Evolutionary conservation across 2,329 filamentous ascomycete species (phyloP).

Genomic region (Cryoendolithus antarcticus): DNA sequence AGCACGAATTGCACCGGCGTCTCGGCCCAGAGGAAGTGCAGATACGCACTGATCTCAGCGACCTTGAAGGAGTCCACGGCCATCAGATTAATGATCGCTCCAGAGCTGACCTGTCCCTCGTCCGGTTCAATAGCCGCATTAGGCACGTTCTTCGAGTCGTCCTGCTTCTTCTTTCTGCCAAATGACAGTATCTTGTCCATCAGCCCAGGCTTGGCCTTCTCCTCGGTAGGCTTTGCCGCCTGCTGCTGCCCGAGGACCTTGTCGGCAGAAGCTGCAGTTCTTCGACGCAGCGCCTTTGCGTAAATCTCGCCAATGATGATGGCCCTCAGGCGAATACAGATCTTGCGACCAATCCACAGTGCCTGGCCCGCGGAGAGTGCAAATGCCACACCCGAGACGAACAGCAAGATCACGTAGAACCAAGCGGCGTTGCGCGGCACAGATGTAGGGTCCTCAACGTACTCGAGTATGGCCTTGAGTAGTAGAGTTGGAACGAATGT

Average conservation of each 20-base stretch:
- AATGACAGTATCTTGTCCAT: constrained; percentile 41
- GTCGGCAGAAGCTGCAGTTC: constrained; percentile 66
- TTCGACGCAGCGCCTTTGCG: constrained; percentile 86
- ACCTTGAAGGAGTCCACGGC: constrained; percentile 99
- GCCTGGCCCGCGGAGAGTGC: constrained; percentile 76
- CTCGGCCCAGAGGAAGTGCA: constrained; percentile 89
- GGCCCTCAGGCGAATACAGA: constrained; percentile 83
- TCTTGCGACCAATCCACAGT: constrained; percentile 84
- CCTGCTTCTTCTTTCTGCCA: constrained; percentile 47
- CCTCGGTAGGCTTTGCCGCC: constrained; percentile 35
- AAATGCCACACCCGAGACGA: constrained; percentile 67
- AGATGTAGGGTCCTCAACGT: constrained; percentile 68
- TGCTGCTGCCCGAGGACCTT: constrained; percentile 48
- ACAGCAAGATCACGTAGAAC: constrained; percentile 87
- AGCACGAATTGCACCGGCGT: constrained; percentile 81
- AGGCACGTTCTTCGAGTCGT: constrained; percentile 31
- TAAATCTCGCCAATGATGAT: constrained; percentile 98
- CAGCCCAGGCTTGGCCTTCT: constrained; percentile 29
- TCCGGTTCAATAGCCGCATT: constrained; percentile 17
- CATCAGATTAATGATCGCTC: constrained; percentile 99
- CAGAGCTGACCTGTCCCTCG: constrained; percentile 63
- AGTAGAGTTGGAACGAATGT: constrained; percentile 87
- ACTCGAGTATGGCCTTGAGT: constrained; percentile 81
- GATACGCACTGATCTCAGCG: constrained; percentile 81
- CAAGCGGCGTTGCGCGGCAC: constrained; percentile 80